phyloP scores from a whole-genome alignment of 495 filamentous ascomycete species.

The Collariella sp. region DNA sequence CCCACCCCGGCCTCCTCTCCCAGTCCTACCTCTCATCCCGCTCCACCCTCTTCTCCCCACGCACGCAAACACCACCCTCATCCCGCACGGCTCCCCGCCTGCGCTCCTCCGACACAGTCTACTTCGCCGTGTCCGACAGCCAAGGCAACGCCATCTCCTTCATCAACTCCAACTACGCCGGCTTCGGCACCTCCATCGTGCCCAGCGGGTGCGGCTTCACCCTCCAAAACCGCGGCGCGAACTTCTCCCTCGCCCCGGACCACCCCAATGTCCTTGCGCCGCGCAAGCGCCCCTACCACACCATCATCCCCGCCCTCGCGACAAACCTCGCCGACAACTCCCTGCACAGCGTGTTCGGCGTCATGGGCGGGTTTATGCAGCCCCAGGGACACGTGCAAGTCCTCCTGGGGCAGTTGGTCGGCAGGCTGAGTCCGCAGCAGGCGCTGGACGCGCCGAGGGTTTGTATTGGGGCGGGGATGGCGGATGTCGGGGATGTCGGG shows the following conservation, averaged over 20 bases:
- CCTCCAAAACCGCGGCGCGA: slow-evolving; percentile 86
- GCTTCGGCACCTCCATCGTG: slow-evolving; percentile 84
- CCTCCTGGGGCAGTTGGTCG: slow-evolving; percentile 79
- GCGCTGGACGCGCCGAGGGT: slow-evolving; percentile 86
- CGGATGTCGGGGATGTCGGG: slow-evolving; percentile 34
- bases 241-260: slow-evolving; percentile 56
- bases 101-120: slow-evolving; percentile 78
- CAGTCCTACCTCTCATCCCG: slow-evolving; percentile 34
- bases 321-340: slow-evolving; percentile 64
- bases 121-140: slow-evolving; percentile 74
- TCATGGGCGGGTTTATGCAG: slow-evolving; percentile 99
- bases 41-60: slow-evolving; percentile 32
- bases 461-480: slow-evolving; percentile 66
- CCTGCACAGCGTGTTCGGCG: slow-evolving; percentile 79
- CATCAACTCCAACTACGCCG: slow-evolving; percentile 91
- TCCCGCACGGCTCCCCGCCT: slow-evolving; percentile 48
- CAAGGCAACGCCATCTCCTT: slow-evolving; percentile 87
- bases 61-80: slow-evolving; percentile 15
- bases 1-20: slow-evolving; percentile 57
- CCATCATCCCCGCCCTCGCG: slow-evolving; percentile 88
- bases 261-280: slow-evolving; percentile 78
- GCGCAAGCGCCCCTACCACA: slow-evolving; percentile 90
- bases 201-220: slow-evolving; percentile 80
- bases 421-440: slow-evolving; percentile 75
- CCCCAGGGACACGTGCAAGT: slow-evolving; percentile 97